A percentile compares a stretch with the other conserved stretches of the same genome.
Evolutionary conservation across 2,329 filamentous ascomycete species (phyloP).

Genomic region (Diplodia sapinea): DNA sequence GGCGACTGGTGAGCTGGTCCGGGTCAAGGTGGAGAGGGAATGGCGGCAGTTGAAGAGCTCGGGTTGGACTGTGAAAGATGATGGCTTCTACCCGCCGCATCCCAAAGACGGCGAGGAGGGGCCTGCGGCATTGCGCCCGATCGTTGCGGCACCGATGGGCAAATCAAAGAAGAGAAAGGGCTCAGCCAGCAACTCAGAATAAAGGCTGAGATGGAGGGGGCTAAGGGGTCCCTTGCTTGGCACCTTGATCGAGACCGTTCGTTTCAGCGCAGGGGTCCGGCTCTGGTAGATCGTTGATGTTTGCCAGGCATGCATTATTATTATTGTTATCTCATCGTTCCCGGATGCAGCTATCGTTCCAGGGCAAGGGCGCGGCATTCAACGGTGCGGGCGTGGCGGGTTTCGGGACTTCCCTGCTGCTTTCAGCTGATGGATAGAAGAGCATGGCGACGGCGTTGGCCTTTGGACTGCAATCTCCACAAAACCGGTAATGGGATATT

Average conservation of each 20-base stretch:
- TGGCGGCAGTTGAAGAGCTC: conserved; percentile 71
- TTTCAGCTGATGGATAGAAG: neutral
- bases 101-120: neutral
- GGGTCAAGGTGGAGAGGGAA: conserved; percentile 69
- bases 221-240: conserved; percentile 11
- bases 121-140: neutral
- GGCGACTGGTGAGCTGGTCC: conserved; percentile 84
- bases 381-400: neutral
- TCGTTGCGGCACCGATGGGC: neutral
- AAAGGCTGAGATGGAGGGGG: conserved; percentile 29
- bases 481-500: conserved; percentile 12
- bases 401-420: neutral
- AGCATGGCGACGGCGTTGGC: too few species aligned
- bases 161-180: conserved; percentile 37
- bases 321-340: neutral
- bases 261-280: neutral
- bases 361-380: neutral
- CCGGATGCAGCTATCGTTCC: neutral
- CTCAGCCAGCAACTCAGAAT: conserved; percentile 1
- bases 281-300: neutral
- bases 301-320: neutral
- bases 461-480: neutral
- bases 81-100: conserved; percentile 22
- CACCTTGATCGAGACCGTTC: neutral
- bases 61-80: conserved; percentile 65